Conservation (phyloP, 345 rosid genomes). For the Physaria fendleri region DNA sequence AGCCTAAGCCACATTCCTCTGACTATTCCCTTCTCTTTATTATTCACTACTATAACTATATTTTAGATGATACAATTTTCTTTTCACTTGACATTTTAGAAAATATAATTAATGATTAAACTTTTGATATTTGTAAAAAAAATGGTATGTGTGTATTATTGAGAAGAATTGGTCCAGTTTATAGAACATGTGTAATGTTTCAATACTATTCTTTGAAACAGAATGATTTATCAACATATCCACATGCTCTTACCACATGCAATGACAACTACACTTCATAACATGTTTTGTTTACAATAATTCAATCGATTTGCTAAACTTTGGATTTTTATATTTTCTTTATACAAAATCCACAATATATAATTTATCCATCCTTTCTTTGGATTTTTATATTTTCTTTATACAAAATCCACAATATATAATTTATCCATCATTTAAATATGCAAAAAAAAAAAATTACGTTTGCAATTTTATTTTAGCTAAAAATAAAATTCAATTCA, state of each 20-base stretch:
- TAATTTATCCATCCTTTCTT: too few species aligned
- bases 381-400: too few species aligned
- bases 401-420: too few species aligned
- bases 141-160: conserved; percentile 10
- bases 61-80: not conserved
- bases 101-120: too few species aligned
- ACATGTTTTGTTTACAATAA: not conserved
- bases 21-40: not conserved
- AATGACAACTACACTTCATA: conserved; percentile 10
- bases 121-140: too few species aligned
- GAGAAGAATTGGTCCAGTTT: conserved; percentile 24
- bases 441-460: too few species aligned
- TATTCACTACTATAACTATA: too few species aligned
- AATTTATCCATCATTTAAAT: too few species aligned
- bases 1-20: conserved; percentile 14
- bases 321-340: too few species aligned
- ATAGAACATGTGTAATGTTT: conserved; percentile 25
- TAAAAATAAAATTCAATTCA: too few species aligned
- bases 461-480: too few species aligned
- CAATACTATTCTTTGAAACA: conserved; percentile 10
- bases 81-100: not conserved
- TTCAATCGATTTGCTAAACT: not conserved
- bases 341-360: too few species aligned
- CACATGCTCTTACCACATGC: conserved; percentile 32
- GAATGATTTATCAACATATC: conserved; percentile 23